Evolutionary conservation across 2,329 filamentous ascomycete genomes (phyloP).

Genomic region (Tolypocladium tropicale): DNA sequence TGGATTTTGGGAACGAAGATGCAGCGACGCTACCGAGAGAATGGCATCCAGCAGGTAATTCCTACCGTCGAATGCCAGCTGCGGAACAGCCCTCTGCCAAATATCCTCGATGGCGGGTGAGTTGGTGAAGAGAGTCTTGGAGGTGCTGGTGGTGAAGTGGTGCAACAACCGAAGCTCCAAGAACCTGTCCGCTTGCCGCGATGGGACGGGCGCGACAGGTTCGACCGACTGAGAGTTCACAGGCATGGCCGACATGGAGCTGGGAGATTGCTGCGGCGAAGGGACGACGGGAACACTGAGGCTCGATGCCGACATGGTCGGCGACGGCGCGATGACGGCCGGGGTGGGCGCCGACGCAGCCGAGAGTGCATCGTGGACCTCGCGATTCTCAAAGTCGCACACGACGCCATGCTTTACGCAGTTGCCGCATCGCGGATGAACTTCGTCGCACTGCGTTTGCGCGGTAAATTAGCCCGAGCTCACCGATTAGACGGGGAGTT

Average conservation of each 20-base stretch:
- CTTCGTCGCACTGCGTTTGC: conserved; percentile 47
- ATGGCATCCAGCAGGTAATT: conserved; percentile 53
- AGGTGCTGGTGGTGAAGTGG: conserved; percentile 51
- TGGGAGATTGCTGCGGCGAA: neutral
- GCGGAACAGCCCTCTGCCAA: conserved; percentile 50
- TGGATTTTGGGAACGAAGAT: conserved; percentile 45
- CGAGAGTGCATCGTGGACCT: conserved; percentile 33
- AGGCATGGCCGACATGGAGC: neutral
- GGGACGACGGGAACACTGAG: conserved; percentile 13
- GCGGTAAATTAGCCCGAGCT: neutral
- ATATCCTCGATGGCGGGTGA: conserved; percentile 41
- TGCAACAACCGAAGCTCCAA: conserved; percentile 55
- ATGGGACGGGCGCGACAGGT: conserved; percentile 18
- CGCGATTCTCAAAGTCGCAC: conserved; percentile 52
- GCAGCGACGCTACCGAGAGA: conserved; percentile 53
- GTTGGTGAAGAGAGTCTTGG: conserved; percentile 46
- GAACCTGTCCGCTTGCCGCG: conserved; percentile 31
- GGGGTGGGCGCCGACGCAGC: conserved; percentile 20
- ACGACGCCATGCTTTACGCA: conserved; percentile 56
- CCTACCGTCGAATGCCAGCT: conserved; percentile 48
- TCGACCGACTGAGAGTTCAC: conserved; percentile 1
- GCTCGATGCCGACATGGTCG: conserved; percentile 8
- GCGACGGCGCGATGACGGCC: neutral
- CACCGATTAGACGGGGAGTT: neutral
- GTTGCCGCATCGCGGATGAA: conserved; percentile 55